phyloP scores from a whole-genome alignment of 2,329 filamentous ascomycete species.

The Ophiostoma novo-ulmi region DNA sequence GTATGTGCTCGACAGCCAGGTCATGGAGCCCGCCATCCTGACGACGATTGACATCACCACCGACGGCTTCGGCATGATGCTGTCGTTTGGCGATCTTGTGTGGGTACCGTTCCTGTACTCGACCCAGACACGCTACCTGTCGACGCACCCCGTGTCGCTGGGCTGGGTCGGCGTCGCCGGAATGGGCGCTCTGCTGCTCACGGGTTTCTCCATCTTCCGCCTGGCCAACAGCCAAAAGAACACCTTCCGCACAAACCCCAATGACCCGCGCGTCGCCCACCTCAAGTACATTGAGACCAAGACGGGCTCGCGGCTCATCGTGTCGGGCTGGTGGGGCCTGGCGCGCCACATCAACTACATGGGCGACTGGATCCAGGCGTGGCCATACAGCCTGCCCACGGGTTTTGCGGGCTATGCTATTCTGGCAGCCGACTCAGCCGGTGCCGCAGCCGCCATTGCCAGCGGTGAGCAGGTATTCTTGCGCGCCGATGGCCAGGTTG shows the following conservation, averaged over 20 bases:
- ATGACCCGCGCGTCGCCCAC: conserved; percentile 71
- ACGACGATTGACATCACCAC: conserved; percentile 93
- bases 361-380: conserved; percentile 90
- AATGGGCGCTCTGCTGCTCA: conserved; percentile 61
- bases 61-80: conserved; percentile 93
- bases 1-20: conserved; percentile 79
- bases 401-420: conserved; percentile 78
- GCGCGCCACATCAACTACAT: conserved; percentile 94
- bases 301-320: conserved; percentile 72
- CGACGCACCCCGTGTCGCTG: conserved; percentile 74
- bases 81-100: conserved; percentile 83
- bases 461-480: conserved; percentile 38
- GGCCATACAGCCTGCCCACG: conserved; percentile 84
- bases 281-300: conserved; percentile 83
- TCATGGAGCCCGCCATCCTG: conserved; percentile 81
- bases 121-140: conserved; percentile 76
- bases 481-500: conserved; percentile 56
- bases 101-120: conserved; percentile 92
- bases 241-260: conserved; percentile 79
- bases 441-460: conserved; percentile 48
- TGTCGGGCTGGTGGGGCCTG: conserved; percentile 87
- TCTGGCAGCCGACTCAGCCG: conserved; percentile 48
- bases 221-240: conserved; percentile 95
- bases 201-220: conserved; percentile 89
- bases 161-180: conserved; percentile 60